Evolutionary conservation across 2,329 filamentous ascomycete species (phyloP).

Genomic region (Blastomyces silverae): DNA sequence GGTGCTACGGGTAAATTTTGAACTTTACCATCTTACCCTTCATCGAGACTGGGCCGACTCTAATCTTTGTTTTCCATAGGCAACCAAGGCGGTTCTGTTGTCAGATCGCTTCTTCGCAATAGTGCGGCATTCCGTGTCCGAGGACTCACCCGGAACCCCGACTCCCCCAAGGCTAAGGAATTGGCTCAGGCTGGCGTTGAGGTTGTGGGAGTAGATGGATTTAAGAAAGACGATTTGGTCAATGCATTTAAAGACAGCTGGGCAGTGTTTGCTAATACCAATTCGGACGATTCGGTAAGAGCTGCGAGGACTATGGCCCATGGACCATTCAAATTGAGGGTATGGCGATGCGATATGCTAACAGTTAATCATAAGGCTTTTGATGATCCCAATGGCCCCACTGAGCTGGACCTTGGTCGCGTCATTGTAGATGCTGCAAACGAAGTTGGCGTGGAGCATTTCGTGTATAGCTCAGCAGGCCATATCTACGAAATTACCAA

Average conservation of each 20-base stretch:
- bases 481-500: conserved; percentile 1
- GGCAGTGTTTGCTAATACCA: conserved; percentile 13
- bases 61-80: conserved; percentile 6
- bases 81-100: conserved; percentile 22
- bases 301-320: background rate
- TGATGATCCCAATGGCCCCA: conserved; percentile 11
- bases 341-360: background rate
- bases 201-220: conserved; percentile 23
- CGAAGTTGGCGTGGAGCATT: conserved; percentile 12
- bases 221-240: conserved; percentile 8
- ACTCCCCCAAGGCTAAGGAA: conserved; percentile 16
- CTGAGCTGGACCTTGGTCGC: conserved; percentile 11
- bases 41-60: background rate
- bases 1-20: conserved; percentile 7
- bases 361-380: background rate
- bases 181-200: conserved; percentile 24
- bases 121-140: conserved; percentile 22
- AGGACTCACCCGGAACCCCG: conserved; percentile 24
- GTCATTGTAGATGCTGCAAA: conserved; percentile 12
- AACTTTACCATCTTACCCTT: background rate
- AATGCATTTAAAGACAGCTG: conserved; percentile 13
- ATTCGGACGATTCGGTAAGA: conserved; percentile 8
- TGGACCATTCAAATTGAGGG: background rate
- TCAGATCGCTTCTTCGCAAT: conserved; percentile 18
- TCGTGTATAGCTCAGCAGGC: conserved; percentile 11